A percentile compares a stretch with the other conserved stretches of the same genome.
Evolutionary conservation across 176 grass and related monocot species (phyloP).

Genomic region (Hyparrhenia diplandra): DNA sequence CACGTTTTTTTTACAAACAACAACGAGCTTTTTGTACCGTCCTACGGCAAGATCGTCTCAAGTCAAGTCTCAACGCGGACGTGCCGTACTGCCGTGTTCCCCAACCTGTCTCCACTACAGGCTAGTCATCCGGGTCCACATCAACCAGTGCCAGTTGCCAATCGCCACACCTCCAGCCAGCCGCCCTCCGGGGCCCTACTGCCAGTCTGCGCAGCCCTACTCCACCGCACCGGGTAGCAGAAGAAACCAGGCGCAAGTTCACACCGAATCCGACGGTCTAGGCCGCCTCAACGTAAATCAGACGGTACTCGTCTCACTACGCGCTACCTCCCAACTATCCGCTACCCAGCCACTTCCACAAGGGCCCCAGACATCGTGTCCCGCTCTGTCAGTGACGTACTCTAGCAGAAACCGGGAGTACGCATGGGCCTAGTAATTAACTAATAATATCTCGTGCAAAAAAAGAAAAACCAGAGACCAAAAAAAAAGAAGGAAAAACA

Average conservation of each 20-base stretch:
- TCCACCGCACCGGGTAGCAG: not conserved
- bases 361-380: accelerated
- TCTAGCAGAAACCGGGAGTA: not conserved
- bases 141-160: conserved; percentile 9
- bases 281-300: not conserved
- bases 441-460: conserved; percentile 12
- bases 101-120: not conserved
- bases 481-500: not conserved
- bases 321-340: not conserved
- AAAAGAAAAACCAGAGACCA: not conserved
- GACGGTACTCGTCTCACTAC: not conserved
- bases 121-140: not conserved
- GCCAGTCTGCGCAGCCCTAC: conserved; percentile 16
- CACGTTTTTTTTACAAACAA: no score
- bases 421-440: not conserved
- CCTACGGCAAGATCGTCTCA: not conserved
- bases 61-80: not conserved
- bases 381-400: not conserved
- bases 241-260: not conserved
- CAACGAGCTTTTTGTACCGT: not conserved
- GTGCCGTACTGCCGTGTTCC: not conserved
- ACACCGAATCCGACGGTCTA: conserved; percentile 25
- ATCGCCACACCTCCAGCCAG: conserved; percentile 3
- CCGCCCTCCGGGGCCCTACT: conserved; percentile 18
- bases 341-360: not conserved